Percentiles rank a stretch among this genome's conserved stretches.
Evolutionary conservation across 306 rosid genomes (phyloP).

Genomic region (Dryas octopetala): DNA sequence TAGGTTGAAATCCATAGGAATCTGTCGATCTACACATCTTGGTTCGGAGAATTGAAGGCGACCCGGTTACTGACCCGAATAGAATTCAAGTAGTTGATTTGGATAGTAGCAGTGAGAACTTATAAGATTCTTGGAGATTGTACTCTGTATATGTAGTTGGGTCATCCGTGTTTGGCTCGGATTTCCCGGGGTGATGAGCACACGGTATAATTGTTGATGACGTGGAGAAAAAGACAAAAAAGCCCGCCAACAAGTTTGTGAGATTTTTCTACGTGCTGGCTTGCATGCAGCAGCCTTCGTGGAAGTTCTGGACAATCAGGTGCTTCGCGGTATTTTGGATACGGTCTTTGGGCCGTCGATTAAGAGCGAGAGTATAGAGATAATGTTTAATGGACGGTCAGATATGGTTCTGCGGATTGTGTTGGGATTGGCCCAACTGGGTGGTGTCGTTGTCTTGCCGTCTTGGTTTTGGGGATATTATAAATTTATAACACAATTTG

Average conservation of each 20-base stretch:
- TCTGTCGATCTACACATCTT: constrained; percentile 50
- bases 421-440: neutral
- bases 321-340: neutral
- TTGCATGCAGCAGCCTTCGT: neutral
- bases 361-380: neutral
- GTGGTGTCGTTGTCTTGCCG: neutral
- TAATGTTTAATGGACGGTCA: neutral
- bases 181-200: constrained; percentile 13
- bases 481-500: neutral
- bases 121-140: neutral
- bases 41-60: neutral
- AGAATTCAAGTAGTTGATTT: neutral
- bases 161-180: neutral
- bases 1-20: constrained; percentile 16
- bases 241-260: neutral
- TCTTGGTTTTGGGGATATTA: neutral
- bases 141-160: neutral
- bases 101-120: too few species aligned
- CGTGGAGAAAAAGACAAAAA: constrained; percentile 1
- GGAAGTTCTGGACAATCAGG: neutral
- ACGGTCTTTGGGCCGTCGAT: neutral
- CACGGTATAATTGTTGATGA: constrained; percentile 19
- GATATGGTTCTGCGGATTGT: neutral
- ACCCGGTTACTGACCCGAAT: neutral
- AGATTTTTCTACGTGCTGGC: constrained; percentile 11